These are phyloP conservation scores for Saussurea involucrata DNA, from an alignment of 129 eudicot species.

Conservation along the genomic window DNA sequence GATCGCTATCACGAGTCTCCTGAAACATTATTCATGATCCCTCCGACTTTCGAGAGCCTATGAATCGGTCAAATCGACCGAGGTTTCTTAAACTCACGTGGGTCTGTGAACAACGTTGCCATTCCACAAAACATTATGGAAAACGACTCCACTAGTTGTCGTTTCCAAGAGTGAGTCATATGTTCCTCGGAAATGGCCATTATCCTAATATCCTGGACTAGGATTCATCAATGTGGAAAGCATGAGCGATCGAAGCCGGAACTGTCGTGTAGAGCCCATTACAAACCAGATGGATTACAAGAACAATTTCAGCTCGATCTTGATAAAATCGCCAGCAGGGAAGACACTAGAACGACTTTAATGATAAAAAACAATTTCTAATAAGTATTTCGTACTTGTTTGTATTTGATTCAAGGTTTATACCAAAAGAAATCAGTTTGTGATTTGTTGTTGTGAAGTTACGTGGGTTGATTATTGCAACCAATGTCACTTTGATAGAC, in stretches of 20 bases:
- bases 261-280: too few relatives aligned
- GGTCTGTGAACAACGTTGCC: slow-evolving; percentile 32
- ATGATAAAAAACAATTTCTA: too few relatives aligned
- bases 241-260: too few relatives aligned
- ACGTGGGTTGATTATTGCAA: too few relatives aligned
- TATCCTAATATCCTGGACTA: slow-evolving; percentile 44
- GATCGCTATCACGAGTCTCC: too few relatives aligned
- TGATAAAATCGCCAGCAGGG: too few relatives aligned
- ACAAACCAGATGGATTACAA: slow-evolving; percentile 34
- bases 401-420: not conserved
- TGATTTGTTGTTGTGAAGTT: too few relatives aligned
- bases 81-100: slow-evolving; percentile 41
- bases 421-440: too few relatives aligned
- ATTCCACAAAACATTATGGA: slow-evolving; percentile 38
- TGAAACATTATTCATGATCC: slow-evolving; percentile 34
- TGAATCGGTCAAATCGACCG: slow-evolving; percentile 33
- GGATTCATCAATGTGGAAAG: slow-evolving; percentile 20
- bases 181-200: slow-evolving; percentile 46
- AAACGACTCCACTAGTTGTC: slow-evolving; percentile 53
- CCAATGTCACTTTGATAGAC: too few relatives aligned
- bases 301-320: too few relatives aligned
- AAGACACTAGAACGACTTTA: too few relatives aligned
- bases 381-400: slow-evolving; percentile 51
- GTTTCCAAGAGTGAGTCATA: too few relatives aligned
- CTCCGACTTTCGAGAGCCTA: slow-evolving; percentile 34